Evolutionary conservation across 768 basidiomycete species (phyloP).

Genomic region (Russula sp.): DNA sequence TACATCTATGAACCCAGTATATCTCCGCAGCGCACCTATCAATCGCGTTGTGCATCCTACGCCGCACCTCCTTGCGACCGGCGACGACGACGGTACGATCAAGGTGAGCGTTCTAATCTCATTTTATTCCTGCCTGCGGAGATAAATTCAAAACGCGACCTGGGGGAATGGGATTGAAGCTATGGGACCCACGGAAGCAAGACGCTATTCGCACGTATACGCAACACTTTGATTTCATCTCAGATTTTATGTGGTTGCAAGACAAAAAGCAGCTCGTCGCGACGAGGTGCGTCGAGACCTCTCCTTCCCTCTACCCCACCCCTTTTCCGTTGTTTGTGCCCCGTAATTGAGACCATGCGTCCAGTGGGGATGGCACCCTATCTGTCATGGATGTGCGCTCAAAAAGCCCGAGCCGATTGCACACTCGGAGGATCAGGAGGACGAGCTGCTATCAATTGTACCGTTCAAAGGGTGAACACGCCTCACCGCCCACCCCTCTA

Average conservation of each 20-base stretch:
- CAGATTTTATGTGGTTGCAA: conserved; percentile 83
- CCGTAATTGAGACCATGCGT: background rate
- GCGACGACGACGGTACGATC: conserved; percentile 92
- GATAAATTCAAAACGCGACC: background rate
- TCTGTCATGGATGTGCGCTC: conserved; percentile 90
- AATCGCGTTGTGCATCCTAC: conserved; percentile 77
- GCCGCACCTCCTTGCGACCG: conserved; percentile 73
- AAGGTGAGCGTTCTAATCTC: conserved; percentile 51
- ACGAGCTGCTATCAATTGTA: conserved; percentile 84
- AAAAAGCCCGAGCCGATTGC: conserved; percentile 74
- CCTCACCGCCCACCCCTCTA: background rate
- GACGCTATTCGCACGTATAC: conserved; percentile 64
- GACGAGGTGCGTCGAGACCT: conserved; percentile 63
- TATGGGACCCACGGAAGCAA: conserved; percentile 83
- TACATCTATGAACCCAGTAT: conserved; percentile 27
- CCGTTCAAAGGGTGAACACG: conserved; percentile 71
- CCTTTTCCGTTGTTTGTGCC: background rate
- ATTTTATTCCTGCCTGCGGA: background rate
- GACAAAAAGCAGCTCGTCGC: conserved; percentile 72
- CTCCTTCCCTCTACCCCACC: background rate
- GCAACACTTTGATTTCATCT: conserved; percentile 94
- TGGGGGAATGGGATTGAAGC: conserved; percentile 44
- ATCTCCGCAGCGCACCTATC: conserved; percentile 62
- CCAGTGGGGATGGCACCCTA: conserved; percentile 87
- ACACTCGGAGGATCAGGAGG: conserved; percentile 94